phyloP scores from a whole-genome alignment of 78 protist species.

The Salpingoeca rosetta region DNA sequence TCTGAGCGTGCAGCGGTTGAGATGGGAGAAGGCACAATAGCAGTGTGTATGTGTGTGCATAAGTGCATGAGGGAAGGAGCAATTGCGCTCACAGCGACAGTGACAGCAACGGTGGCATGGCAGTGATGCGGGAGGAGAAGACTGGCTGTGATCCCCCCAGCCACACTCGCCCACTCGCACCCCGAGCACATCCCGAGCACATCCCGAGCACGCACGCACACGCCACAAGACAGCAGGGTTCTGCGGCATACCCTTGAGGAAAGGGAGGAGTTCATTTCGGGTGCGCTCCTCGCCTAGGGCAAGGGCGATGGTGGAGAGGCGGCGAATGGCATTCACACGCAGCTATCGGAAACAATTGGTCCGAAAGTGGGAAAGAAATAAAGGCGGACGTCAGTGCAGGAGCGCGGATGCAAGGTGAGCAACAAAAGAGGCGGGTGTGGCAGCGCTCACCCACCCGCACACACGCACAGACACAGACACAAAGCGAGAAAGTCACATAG shows the following conservation, averaged over 20 bases:
- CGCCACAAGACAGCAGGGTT: too few species aligned
- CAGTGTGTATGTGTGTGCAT: too few species aligned
- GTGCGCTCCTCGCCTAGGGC: slow-evolving; percentile 92
- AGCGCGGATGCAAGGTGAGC: neutral
- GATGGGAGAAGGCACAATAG: too few species aligned
- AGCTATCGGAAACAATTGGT: neutral
- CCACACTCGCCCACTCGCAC: too few species aligned
- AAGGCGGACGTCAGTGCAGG: too few species aligned
- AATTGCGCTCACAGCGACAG: neutral
- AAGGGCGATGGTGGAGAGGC: slow-evolving; percentile 77
- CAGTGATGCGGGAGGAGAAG: too few species aligned
- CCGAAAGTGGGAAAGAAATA: neutral
- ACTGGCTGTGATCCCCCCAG: too few species aligned
- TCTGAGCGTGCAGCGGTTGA: too few species aligned
- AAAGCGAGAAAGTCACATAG: too few species aligned
- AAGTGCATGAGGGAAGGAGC: neutral
- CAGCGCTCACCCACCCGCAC: neutral
- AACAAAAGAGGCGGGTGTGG: neutral
- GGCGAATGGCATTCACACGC: slow-evolving; percentile 76
- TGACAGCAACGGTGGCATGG: too few species aligned
- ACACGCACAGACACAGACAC: neutral
- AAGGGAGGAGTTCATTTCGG: slow-evolving; percentile 84
- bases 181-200: too few species aligned
- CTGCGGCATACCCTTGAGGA: slow-evolving; percentile 76
- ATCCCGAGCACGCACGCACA: too few species aligned